Evolutionary conservation across 306 rosid genomes (phyloP).

Genomic region (Canavalia ensiformis): DNA sequence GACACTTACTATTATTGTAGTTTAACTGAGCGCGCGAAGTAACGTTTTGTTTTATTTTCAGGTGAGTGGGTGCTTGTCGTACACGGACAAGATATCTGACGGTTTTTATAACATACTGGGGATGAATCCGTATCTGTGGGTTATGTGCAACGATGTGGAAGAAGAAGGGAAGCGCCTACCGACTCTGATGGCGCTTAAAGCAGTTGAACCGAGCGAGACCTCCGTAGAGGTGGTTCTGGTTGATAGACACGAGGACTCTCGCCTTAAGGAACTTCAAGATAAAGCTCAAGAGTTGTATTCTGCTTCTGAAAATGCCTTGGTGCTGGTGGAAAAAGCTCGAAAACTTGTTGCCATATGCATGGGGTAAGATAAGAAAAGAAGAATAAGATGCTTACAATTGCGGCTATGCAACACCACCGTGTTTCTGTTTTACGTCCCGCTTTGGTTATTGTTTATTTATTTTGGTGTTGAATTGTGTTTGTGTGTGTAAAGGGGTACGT

Average conservation of each 20-base stretch:
- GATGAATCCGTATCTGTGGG: constrained; percentile 95
- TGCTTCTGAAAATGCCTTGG: constrained; percentile 75
- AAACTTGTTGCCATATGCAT: constrained; percentile 89
- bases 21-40: background rate
- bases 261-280: constrained; percentile 84
- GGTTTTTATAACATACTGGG: constrained; percentile 97
- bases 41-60: constrained; percentile 48
- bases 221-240: constrained; percentile 86
- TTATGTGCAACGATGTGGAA: constrained; percentile 81
- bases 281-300: constrained; percentile 83
- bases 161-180: constrained; percentile 85
- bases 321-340: constrained; percentile 83
- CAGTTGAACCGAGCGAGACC: constrained; percentile 70
- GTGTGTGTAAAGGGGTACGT: constrained; percentile 71
- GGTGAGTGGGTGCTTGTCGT: constrained; percentile 96
- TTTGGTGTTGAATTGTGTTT: constrained; percentile 38
- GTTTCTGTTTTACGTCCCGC: background rate
- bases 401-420: background rate
- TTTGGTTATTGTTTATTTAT: background rate
- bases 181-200: constrained; percentile 78
- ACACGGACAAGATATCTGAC: constrained; percentile 88
- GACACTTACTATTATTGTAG: constrained; percentile 10
- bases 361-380: constrained; percentile 69
- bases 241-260: constrained; percentile 75
- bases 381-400: background rate